Evolutionary conservation across 495 filamentous ascomycete genomes (phyloP).

Genomic region (Cryomyces antarcticus): DNA sequence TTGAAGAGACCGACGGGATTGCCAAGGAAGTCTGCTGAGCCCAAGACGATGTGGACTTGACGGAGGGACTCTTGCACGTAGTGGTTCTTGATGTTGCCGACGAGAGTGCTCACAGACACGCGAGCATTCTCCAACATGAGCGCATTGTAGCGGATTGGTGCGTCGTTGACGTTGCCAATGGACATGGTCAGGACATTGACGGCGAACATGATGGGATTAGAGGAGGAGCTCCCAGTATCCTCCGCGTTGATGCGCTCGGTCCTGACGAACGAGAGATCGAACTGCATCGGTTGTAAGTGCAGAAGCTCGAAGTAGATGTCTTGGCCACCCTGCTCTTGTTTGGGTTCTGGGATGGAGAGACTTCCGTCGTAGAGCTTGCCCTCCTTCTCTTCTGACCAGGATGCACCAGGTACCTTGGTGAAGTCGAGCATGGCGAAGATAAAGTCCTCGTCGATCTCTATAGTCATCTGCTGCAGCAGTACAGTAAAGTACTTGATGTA

Average conservation of each 20-base stretch:
- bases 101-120: constrained; percentile 64
- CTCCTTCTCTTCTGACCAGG: constrained; percentile 64
- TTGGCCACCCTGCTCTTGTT: constrained; percentile 57
- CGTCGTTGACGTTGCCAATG: constrained; percentile 95
- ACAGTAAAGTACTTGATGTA: constrained; percentile 97
- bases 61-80: constrained; percentile 92
- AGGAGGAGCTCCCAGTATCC: constrained; percentile 65
- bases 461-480: constrained; percentile 89
- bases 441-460: constrained; percentile 96
- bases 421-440: constrained; percentile 92
- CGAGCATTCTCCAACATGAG: constrained; percentile 90
- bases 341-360: constrained; percentile 82
- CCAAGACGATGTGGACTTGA: constrained; percentile 88
- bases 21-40: constrained; percentile 94
- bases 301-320: constrained; percentile 96
- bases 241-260: constrained; percentile 94
- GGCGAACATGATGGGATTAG: constrained; percentile 92
- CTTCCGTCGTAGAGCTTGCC: constrained; percentile 76
- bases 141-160: constrained; percentile 78
- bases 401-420: constrained; percentile 82
- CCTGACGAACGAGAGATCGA: constrained; percentile 90
- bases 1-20: constrained; percentile 97
- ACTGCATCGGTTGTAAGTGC: constrained; percentile 92
- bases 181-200: constrained; percentile 98
- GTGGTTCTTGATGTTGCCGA: constrained; percentile 71